Base-by-base conservation (phyloP, 805 yeast genomes). In the Hanseniaspora meyeri region DNA sequence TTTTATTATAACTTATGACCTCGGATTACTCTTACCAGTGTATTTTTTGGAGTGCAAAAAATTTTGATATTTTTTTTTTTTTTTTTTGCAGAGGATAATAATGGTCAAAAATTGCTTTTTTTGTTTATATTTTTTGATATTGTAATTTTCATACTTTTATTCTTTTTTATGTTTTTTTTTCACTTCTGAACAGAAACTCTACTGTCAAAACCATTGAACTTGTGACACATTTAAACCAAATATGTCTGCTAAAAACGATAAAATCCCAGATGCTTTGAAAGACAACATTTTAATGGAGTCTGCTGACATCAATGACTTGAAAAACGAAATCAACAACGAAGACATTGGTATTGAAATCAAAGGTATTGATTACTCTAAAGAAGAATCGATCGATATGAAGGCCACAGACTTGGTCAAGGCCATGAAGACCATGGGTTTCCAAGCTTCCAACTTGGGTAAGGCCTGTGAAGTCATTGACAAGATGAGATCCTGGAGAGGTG, bases 371-470 rank as follows among this genome's bases (percentile, higher is more conserved):
- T 93, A 91, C 72, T 82, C 91, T 48, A 77, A 81, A 63, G 83
- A 85, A 43, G 79, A 78, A 52, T 85, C 91, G 57, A 78, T 78
- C 62, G 81, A 90, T 70, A 81, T 87, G 78, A 74, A 77, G 47
- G 98, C 97, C 43, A 75, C 77, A 14, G 90, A 87, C 64, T 74
- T 93, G 61, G 78, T 93, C 60, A 74, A 74, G 37, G 80, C 91
- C 36, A 93, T 95, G 98, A 82, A 75, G 63, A 82, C 81, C 40
- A 93, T 95, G 97, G 99, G 99, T 8, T 93, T 91, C 75, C 99
- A 93, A 73, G 98, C 95, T 10, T 80, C 90, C 8, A 77, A 91
- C 7, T 77, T 93, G 49, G 83, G 89, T 36, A 76, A 81, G 62
- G 97, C 96, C 2, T 89, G 97, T 68, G 95, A 89, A 34, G 87